Evolutionary conservation across 352 stramenopile genomes (phyloP).

Genomic region (Phytophthora ramorum): DNA sequence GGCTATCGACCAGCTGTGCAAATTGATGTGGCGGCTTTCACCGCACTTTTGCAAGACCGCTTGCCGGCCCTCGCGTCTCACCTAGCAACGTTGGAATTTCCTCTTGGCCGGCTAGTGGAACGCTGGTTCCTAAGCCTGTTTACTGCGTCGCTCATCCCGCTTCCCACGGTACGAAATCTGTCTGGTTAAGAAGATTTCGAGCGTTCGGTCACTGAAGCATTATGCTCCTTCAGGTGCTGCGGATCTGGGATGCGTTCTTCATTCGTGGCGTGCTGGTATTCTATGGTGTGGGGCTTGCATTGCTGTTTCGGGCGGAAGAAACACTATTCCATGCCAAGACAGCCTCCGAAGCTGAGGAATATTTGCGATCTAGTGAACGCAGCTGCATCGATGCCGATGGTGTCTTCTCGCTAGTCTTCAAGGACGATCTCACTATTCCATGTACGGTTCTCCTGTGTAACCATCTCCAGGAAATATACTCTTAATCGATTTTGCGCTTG

Average conservation of each 20-base stretch:
- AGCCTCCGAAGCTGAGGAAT: slow-evolving; percentile 53
- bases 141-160: slow-evolving; percentile 65
- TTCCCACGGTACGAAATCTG: slow-evolving; percentile 61
- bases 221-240: slow-evolving; percentile 49
- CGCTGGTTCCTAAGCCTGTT: slow-evolving; percentile 83
- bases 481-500: background rate
- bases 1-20: slow-evolving; percentile 75
- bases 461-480: background rate
- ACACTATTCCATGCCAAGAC: slow-evolving; percentile 72
- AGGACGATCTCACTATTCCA: slow-evolving; percentile 81
- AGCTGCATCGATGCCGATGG: slow-evolving; percentile 75
- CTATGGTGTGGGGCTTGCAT: slow-evolving; percentile 69
- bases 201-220: background rate
- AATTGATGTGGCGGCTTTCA: slow-evolving; percentile 71
- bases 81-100: slow-evolving; percentile 56
- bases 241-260: slow-evolving; percentile 86
- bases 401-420: slow-evolving; percentile 79
- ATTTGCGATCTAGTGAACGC: slow-evolving; percentile 57
- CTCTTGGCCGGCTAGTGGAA: slow-evolving; percentile 64
- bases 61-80: slow-evolving; percentile 62
- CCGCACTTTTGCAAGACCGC: slow-evolving; percentile 56
- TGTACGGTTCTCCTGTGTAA: slow-evolving; percentile 47
- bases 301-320: slow-evolving; percentile 75
- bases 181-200: background rate
- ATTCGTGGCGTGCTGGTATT: slow-evolving; percentile 73